Conservation (phyloP, 2,329 filamentous ascomycete species). For the Aspergillus flavus region DNA sequence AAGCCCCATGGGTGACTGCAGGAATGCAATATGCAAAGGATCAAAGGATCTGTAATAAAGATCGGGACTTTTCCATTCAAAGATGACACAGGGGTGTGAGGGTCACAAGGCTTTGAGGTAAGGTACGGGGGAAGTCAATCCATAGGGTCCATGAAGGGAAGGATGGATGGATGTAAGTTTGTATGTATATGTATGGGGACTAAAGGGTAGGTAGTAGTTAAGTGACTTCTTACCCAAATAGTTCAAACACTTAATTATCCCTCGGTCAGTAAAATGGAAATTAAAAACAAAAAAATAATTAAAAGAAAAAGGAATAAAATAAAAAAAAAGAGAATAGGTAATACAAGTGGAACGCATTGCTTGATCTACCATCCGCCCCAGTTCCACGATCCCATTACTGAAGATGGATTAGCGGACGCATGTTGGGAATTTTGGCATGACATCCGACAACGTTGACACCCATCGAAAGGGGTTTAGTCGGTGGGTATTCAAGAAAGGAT, state of each 20-base stretch:
- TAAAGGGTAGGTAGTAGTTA: neutral
- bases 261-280: neutral
- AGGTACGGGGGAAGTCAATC: constrained; percentile 20
- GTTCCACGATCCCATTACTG: constrained; percentile 37
- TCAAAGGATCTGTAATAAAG: constrained; percentile 19
- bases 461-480: constrained; percentile 33
- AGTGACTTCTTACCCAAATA: constrained; percentile 3
- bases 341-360: constrained; percentile 20
- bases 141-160: constrained; percentile 1
- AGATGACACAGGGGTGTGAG: constrained; percentile 26
- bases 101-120: constrained; percentile 25
- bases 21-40: constrained; percentile 22
- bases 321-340: constrained; percentile 7
- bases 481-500: constrained; percentile 18
- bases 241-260: neutral
- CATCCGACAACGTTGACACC: constrained; percentile 40
- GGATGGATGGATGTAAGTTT: neutral
- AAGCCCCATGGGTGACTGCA: constrained; percentile 25
- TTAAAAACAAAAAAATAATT: constrained; percentile 8
- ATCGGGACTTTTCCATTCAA: constrained; percentile 22
- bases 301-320: constrained; percentile 10
- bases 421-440: constrained; percentile 38
- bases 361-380: constrained; percentile 39
- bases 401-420: constrained; percentile 19
- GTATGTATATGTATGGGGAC: neutral